These are phyloP conservation scores for Neospora caninum DNA, from an alignment of 169 alveolate species.

Conservation along the genomic window DNA sequence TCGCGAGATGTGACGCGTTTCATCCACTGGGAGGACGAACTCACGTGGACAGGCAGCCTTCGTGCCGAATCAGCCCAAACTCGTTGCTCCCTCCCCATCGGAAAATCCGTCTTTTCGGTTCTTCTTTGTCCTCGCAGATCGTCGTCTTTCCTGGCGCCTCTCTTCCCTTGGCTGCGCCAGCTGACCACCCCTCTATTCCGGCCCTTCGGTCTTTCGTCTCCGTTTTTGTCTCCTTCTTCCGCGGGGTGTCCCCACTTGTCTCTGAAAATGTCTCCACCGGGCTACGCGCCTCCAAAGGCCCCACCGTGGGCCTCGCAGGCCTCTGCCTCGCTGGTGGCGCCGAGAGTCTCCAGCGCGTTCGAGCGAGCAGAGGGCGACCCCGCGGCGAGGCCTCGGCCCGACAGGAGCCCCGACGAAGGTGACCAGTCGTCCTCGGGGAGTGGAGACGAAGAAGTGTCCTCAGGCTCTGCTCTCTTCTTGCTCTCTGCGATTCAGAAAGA, in stretches of 20 bases:
- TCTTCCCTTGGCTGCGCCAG: too few relatives aligned
- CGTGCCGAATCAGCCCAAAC: too few relatives aligned
- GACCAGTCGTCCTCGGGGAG: not conserved
- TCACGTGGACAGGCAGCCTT: too few relatives aligned
- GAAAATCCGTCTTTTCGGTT: too few relatives aligned
- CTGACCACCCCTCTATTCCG: not conserved
- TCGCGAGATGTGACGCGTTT: too few relatives aligned
- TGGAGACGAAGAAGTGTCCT: not conserved
- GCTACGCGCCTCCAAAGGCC: not conserved
- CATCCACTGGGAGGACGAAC: too few relatives aligned
- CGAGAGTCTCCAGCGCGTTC: not conserved
- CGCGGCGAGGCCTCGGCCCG: too few relatives aligned
- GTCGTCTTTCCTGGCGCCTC: too few relatives aligned
- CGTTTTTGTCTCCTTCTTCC: not conserved
- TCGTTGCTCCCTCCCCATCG: too few relatives aligned
- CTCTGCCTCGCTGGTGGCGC: not conserved
- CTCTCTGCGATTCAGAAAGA: not conserved
- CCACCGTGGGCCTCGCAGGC: not conserved
- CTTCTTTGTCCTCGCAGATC: too few relatives aligned
- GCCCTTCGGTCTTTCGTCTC: not conserved
- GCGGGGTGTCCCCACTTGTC: not conserved
- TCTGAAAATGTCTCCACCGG: not conserved
- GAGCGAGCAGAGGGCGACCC: too few relatives aligned
- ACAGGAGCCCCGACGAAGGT: too few relatives aligned
- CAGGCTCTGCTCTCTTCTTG: not conserved